Evolutionary conservation across 768 basidiomycete species (phyloP).

Genomic region (Cystoderma amianthinum): DNA sequence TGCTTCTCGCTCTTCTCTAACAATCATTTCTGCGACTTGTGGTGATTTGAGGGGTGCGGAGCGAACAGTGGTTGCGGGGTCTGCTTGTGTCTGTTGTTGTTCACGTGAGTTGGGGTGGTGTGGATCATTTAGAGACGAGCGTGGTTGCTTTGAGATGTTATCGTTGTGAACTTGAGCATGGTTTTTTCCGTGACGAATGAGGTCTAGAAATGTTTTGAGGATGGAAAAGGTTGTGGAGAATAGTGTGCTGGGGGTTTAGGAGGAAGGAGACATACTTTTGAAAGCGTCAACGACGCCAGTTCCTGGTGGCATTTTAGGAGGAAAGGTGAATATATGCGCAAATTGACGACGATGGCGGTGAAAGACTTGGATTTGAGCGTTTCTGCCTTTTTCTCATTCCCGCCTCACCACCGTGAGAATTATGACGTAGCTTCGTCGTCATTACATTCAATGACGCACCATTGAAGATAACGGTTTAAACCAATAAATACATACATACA

Average conservation of each 20-base stretch:
- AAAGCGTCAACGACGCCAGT: slow-evolving; percentile 75
- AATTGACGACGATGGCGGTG: slow-evolving; percentile 6
- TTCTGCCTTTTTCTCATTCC: background rate
- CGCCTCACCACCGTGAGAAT: slow-evolving; percentile 1
- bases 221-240: slow-evolving; percentile 5
- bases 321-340: slow-evolving; percentile 1
- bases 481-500: no score
- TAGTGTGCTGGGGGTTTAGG: background rate
- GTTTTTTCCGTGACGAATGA: slow-evolving; percentile 79
- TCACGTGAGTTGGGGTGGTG: slow-evolving; percentile 18
- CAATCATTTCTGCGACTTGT: slow-evolving; percentile 58
- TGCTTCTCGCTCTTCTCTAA: slow-evolving; percentile 68
- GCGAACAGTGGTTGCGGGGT: slow-evolving; percentile 7
- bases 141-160: slow-evolving; percentile 18
- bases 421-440: slow-evolving; percentile 1
- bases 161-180: slow-evolving; percentile 32
- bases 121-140: slow-evolving; percentile 12
- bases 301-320: slow-evolving; percentile 45
- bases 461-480: no score
- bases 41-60: slow-evolving; percentile 16
- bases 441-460: background rate
- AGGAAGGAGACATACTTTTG: slow-evolving; percentile 55
- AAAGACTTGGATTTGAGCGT: slow-evolving; percentile 3
- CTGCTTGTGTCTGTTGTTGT: slow-evolving; percentile 17
- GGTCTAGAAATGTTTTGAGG: slow-evolving; percentile 38